These are phyloP conservation scores for Podila horticola DNA, from an alignment of 192 early-diverging fungal genomes.

Conservation along the genomic window DNA sequence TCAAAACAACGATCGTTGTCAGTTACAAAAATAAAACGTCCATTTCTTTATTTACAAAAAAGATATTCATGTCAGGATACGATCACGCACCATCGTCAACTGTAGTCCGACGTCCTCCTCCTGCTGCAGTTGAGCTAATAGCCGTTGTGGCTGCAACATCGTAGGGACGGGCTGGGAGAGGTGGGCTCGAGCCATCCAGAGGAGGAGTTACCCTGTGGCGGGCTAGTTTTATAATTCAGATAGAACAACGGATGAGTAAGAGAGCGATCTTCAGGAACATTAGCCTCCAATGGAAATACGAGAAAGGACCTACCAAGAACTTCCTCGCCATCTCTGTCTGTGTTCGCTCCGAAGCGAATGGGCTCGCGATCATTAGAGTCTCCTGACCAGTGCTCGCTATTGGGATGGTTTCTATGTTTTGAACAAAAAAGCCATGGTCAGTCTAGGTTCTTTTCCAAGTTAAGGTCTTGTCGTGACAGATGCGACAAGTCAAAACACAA, in stretches of 20 bases:
- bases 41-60: background rate
- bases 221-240: slow-evolving; percentile 10
- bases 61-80: background rate
- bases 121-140: background rate
- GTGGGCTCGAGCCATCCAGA: slow-evolving; percentile 16
- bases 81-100: slow-evolving; percentile 30
- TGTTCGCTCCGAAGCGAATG: slow-evolving; percentile 18
- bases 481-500: no score
- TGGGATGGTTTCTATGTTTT: slow-evolving; percentile 4
- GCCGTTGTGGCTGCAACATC: background rate
- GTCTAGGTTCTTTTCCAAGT: background rate
- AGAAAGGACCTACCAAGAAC: slow-evolving; percentile 25
- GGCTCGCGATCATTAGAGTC: slow-evolving; percentile 6
- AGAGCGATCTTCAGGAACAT: background rate
- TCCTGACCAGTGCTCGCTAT: slow-evolving; percentile 8
- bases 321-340: slow-evolving; percentile 28
- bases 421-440: background rate
- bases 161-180: slow-evolving; percentile 37
- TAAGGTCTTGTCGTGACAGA: background rate
- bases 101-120: slow-evolving; percentile 24
- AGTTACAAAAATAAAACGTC: no score
- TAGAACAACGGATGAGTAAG: background rate
- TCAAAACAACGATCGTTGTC: no score
- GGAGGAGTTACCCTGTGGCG: slow-evolving; percentile 36
- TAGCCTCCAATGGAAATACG: background rate